Evolutionary conservation across 2,329 filamentous ascomycete genomes (phyloP), one percentile per base, ranked within the genome.

Genomic region (Hymenoscyphus occultus): DNA sequence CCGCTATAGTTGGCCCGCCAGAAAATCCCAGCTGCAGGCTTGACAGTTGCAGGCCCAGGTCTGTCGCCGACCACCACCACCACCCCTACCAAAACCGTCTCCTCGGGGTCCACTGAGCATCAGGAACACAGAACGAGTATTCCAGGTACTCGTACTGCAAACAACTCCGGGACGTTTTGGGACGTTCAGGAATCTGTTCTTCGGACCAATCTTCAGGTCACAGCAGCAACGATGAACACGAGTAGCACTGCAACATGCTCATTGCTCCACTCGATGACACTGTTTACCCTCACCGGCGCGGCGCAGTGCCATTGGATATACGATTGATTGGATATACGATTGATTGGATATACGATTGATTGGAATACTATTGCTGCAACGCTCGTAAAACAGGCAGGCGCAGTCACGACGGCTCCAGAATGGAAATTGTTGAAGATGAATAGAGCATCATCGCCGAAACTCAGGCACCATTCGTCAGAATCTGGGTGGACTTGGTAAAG

Each of bases 261-360:
- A 28, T 28, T 28, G 28, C 22, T 54, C 48, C 48, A 54, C 48
- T 54, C 9, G 5, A 12, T 28, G 48, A 28, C 42, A 45, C 42
- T 19, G 19, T 54, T 54, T 5, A 54, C 22, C 22, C 48, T 54
- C 48, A 54, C 48, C 48, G 48, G 19, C 48, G 48, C 48, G 48
- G 48, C 48, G 48, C 48, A 54, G 48, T 54, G 48, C 48, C 22
- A 54, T 54, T 54, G 48, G 19, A 54, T 35, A 35, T 35, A 35
- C 35, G 2, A 35, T 35, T 35, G 35, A 35, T 35, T 35, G 35
- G 35, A 35, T n/a, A n/a, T n/a, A n/a, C n/a, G n/a, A n/a, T n/a
- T n/a, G n/a, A 54, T 54, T 54, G 48, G 19, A 54, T 35, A 35
- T 35, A 35, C 35, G 2, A 35, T 35, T 35, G 35, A 35, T 35